Percentiles rank a stretch among this genome's conserved stretches.
These are phyloP conservation scores for Pyrenophora teres DNA, from an alignment of 2,329 filamentous ascomycete genomes.

Conservation along the genomic window DNA sequence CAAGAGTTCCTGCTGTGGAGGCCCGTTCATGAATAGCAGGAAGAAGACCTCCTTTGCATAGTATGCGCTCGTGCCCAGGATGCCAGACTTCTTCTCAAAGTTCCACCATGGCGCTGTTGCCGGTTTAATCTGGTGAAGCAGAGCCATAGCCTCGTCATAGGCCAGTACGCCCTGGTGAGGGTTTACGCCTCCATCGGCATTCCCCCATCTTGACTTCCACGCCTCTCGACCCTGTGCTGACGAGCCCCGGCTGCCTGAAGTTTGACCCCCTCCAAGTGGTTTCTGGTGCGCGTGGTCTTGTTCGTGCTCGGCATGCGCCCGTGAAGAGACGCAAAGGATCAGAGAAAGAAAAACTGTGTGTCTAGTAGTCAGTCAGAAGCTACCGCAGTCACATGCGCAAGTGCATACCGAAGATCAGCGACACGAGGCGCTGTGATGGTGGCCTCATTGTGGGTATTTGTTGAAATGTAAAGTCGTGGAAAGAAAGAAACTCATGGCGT, in stretches of 20 bases:
- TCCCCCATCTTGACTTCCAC: conserved; percentile 31
- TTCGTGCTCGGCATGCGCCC: conserved; percentile 26
- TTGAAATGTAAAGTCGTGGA: conserved; percentile 17
- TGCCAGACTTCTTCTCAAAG: conserved; percentile 59
- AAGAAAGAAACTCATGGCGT: conserved; percentile 38
- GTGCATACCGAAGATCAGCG: conserved; percentile 42
- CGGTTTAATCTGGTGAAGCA: conserved; percentile 51
- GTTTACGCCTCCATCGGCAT: conserved; percentile 16
- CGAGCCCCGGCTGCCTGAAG: conserved; percentile 8
- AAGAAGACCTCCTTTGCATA: conserved; percentile 67
- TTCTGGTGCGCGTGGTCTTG: conserved; percentile 31
- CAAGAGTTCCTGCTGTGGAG: conserved; percentile 54
- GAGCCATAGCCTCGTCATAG: conserved; percentile 47
- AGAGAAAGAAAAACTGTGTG: conserved; percentile 39
- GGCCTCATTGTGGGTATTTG: conserved; percentile 39
- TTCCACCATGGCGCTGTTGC: conserved; percentile 48
- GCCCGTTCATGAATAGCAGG: conserved; percentile 68
- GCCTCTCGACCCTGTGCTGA: conserved; percentile 8
- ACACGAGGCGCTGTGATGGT: conserved; percentile 43
- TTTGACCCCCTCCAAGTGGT: conserved; percentile 22
- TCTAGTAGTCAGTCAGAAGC: conserved; percentile 28
- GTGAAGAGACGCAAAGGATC: conserved; percentile 32
- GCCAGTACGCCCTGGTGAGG: conserved; percentile 28
- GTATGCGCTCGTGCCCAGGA: conserved; percentile 62
- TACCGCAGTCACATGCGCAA: conserved; percentile 6